Evolutionary conservation across 257 asterid species (phyloP), one percentile per base, ranked within the genome.

Genomic region (Galeopsis tetrahit): DNA sequence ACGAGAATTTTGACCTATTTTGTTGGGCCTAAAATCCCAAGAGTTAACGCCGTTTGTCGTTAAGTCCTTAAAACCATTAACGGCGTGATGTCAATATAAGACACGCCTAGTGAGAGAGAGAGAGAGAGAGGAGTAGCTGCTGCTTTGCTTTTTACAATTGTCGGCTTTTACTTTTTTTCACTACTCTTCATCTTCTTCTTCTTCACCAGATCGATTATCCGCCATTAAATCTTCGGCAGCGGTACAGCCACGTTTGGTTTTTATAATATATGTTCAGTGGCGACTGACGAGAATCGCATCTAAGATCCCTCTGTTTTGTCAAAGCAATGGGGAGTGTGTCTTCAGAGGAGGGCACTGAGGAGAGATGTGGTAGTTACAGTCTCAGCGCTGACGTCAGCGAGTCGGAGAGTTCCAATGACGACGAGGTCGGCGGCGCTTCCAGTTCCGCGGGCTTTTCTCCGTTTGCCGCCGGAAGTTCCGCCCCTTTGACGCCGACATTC

Each of bases 341-440:
- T 44, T 92, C 97, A 53, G 99, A 91, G 64, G 96, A 89, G 4
- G 93, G 80, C 75, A 91, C 92, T 55, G 95, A 90, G 63, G 97
- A 87, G 68, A 80, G 95, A 75, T 86, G 94, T 36, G 97, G 96
- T 14, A 92, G 99, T 75, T 95, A 95, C 87, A 87, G 88, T 79
- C 77, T 81, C 10, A 95, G 99, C 76, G 99, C 99, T 7, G 98
- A 95, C 78, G 82, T 95, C 69, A 95, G 98, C 85, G 99, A 90
- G 82, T 92, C 98, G 11, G 98, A 85, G 75, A 87, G 90, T 68
- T 89, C 90, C 10, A 82, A 84, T 34, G 89, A 64, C n/a, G 87
- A 80, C 15, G 83, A 75, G 4, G 64, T 70, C 66, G 91, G 82
- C 33, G 87, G 86, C 66, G 87, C 90, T 1, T 88, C 96, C 28